Conservation (phyloP, 176 grass and related monocot species). For the Pontederia crassipes region DNA sequence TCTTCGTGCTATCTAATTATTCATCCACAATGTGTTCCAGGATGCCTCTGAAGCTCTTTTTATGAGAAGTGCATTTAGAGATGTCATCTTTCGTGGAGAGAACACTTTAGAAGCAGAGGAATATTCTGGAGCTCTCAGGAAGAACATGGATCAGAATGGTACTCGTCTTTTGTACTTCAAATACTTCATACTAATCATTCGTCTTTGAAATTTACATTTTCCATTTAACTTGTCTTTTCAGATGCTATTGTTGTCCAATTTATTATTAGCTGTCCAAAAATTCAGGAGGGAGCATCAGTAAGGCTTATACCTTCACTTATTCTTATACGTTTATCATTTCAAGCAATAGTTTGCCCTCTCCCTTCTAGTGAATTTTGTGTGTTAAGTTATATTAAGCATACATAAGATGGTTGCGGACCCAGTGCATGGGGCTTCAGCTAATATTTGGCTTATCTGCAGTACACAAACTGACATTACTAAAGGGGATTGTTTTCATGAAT, state of each 20-base stretch:
- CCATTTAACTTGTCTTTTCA: conserved; percentile 18
- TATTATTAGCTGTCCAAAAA: conserved; percentile 57
- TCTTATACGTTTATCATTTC: no score
- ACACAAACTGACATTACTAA: no score
- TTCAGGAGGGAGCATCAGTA: conserved; percentile 54
- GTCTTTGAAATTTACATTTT: conserved; percentile 11
- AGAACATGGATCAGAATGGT: conserved; percentile 48
- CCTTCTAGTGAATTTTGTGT: no score
- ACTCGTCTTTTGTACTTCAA: not conserved
- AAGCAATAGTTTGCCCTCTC: no score
- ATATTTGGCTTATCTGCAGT: no score
- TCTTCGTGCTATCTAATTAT: not conserved
- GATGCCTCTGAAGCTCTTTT: conserved; percentile 90
- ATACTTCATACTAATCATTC: not conserved
- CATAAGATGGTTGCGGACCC: no score
- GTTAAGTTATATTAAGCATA: no score
- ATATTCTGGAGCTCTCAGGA: conserved; percentile 21
- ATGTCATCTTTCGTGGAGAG: conserved; percentile 54
- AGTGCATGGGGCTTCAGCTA: no score
- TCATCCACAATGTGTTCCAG: conserved; percentile 24
- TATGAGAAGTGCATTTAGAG: conserved; percentile 69
- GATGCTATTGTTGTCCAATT: conserved; percentile 72
- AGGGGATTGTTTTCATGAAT: no score
- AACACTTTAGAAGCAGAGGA: conserved; percentile 37
- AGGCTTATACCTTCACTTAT: conserved; percentile 13